Conservation (phyloP, 164 flowering plant genomes). For the Tinospora cordifolia region DNA sequence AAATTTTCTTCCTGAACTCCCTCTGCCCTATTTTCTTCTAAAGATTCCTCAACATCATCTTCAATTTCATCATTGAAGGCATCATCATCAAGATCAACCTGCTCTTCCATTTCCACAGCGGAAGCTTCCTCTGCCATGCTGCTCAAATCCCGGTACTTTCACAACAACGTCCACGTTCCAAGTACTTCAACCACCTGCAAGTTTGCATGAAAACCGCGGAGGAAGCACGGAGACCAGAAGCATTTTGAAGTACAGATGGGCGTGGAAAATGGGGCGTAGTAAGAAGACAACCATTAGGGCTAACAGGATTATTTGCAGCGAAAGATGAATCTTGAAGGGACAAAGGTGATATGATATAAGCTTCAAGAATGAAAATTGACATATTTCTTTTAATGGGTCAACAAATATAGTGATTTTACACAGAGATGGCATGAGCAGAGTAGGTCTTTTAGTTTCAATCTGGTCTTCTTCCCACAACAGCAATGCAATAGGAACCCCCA, state of each 20-base stretch:
- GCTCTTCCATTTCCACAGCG: constrained; percentile 60
- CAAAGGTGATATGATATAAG: constrained; percentile 18
- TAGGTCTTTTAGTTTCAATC: constrained; percentile 13
- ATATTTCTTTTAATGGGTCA: constrained; percentile 17
- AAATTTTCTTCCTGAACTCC: constrained; percentile 33
- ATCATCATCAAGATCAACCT: constrained; percentile 84
- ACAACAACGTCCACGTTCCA: constrained; percentile 15
- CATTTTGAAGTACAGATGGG: constrained; percentile 24
- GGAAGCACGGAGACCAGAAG: constrained; percentile 30
- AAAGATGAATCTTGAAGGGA: constrained; percentile 20
- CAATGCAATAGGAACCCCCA: constrained; percentile 24
- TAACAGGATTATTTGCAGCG: constrained; percentile 26
- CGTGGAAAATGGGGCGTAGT: constrained; percentile 16
- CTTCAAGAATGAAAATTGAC: constrained; percentile 17
- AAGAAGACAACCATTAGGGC: constrained; percentile 20
- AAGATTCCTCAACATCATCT: constrained; percentile 65
- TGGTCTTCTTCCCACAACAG: constrained; percentile 11
- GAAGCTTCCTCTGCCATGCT: constrained; percentile 49
- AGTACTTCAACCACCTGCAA: constrained; percentile 27
- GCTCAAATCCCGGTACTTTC: constrained; percentile 14
- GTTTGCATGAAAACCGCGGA: constrained; percentile 32
- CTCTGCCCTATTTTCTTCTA: constrained; percentile 54
- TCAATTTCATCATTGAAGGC: constrained; percentile 75
- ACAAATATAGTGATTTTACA: constrained; percentile 1
- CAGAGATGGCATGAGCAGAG: constrained; percentile 19